These are phyloP conservation scores for Skeletonema grethae DNA, from an alignment of 108 stramenopile species.

Conservation along the genomic window DNA sequence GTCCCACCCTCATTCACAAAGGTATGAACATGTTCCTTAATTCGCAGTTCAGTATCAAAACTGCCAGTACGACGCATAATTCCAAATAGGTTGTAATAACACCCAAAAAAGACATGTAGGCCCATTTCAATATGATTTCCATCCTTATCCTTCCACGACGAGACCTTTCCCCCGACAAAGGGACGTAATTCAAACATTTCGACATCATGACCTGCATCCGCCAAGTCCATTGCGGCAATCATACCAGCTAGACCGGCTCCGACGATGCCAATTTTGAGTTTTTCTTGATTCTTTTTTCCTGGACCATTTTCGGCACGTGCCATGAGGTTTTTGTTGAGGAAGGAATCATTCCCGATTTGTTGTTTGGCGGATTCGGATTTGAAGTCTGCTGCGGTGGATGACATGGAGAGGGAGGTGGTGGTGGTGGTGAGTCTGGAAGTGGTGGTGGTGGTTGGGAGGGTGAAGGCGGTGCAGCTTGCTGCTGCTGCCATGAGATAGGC, in stretches of 20 bases:
- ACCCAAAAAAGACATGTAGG: conserved; percentile 97
- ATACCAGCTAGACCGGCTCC: conserved; percentile 94
- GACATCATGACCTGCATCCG: conserved; percentile 94
- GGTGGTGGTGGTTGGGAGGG: conserved; percentile 12
- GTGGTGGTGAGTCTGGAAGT: neutral
- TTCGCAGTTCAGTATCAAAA: conserved; percentile 86
- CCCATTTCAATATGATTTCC: conserved; percentile 99
- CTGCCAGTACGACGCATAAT: conserved; percentile 95
- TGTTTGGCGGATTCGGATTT: conserved; percentile 81
- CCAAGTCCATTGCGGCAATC: conserved; percentile 95
- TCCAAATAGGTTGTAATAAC: conserved; percentile 98
- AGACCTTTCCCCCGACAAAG: conserved; percentile 93
- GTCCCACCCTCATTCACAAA: conserved; percentile 94
- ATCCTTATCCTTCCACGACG: conserved; percentile 94
- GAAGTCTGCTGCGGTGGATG: conserved; percentile 36
- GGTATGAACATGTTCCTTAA: conserved; percentile 94
- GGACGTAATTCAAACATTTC: conserved; percentile 94
- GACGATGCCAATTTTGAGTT: conserved; percentile 91
- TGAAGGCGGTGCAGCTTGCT: conserved; percentile 26
- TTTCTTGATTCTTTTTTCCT: conserved; percentile 71
- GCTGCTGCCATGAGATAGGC: conserved; percentile 6
- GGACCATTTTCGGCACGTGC: conserved; percentile 88
- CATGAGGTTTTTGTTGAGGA: conserved; percentile 87
- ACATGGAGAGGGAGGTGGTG: conserved; percentile 2
- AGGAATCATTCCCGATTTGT: conserved; percentile 87